Base-by-base conservation (phyloP, 768 basidiomycete genomes). In the Omphalotus guepiniiformis region DNA sequence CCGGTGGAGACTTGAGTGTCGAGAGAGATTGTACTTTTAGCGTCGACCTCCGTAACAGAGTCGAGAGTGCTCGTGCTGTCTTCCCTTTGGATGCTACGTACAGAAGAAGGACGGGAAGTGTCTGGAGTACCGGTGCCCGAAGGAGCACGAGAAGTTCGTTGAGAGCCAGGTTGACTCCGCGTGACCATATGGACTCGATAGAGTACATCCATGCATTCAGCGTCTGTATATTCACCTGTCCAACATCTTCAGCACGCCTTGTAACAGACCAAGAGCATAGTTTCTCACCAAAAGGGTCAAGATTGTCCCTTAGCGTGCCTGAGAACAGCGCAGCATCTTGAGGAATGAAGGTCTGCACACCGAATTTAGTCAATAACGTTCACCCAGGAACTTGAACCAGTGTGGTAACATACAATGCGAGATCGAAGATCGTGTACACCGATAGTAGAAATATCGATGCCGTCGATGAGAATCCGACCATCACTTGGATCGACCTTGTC, bases 351-450 rank as follows among this genome's bases (percentile, higher is more conserved):
- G 86, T 88, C 86, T 88, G 29, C n/a, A 18, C n/a, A n/a, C n/a
- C n/a, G n/a, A n/a, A n/a, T n/a, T n/a, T n/a, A n/a, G n/a, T n/a
- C n/a, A 47, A 48, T 47, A 27, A 21, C 40, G 29, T 29, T 6
- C 25, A 28, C 13, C 6, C 22, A 21, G 6, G 34, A 15, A 35
- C n/a, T n/a, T n/a, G 38, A 37, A 37, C 13, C 25, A 26, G 55
- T 16, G 45, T 28, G 0, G 39, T 8, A 27, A 18, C 12, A 29
- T 58, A 85, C 84, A n/a, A 26, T 27, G 52, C 83, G 77, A 1
- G 85, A 84, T n/a, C 88, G 75, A 52, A 94, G 59, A 60, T 93
- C 92, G 57, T 91, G 80, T 15, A 93, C 66, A 11, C 92, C 91
- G 47, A 96, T 93, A 3, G 70, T 83, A 1, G 84, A 83, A 42